Evolutionary conservation across 805 yeast species (phyloP), one percentile per base, ranked within the genome.

Genomic region (Schwanniomyces occidentalis): DNA sequence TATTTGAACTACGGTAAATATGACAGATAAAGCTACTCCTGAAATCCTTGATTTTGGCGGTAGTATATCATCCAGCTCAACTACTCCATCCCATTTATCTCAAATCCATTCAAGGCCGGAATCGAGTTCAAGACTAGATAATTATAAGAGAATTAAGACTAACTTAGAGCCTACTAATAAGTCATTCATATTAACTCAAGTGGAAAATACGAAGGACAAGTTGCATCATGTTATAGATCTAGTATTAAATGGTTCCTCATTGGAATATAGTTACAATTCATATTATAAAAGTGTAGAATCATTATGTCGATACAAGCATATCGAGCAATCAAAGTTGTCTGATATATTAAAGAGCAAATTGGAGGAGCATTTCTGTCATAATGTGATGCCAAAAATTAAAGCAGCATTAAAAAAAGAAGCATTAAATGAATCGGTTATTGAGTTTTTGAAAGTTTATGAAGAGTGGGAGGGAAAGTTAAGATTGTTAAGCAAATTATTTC

Each of bases 271-370:
- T 27, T 58, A 51, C 38, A 46, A 48, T 10, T 43, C 46, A 19
- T 54, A 58, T 40, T 56, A 60, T 35, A 42, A 44, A 9, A 45
- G 50, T 4, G 63, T 61, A 9, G 69, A 67, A 41, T 37, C 49
- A 14, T 39, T 65, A 6, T 64, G 71, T 38, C 43, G 52, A 16
- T 52, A 42, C 37, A 59, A 55, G 32, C 58, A 60, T 27, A 38
- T 51, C 3, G 71, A 65, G 42, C 68, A 63, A 38, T 46, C 62
- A 15, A 46, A 49, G 29, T 37, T 67, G 4, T 48, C 51, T 9
- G 45, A 39, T 4, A 16, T 52, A 10, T 41, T 53, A 6, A 39
- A 35, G 32, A 34, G 34, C 2, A 53, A 47, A 13, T 45, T 63
- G 9, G 54, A 50, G 16, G 18, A 14, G 1, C 26, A 46, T 20